Percentiles rank a stretch among this genome's conserved stretches.
Conservation (phyloP, 192 early-diverging fungal genomes). For the Rhizoclosmatium globosum region DNA sequence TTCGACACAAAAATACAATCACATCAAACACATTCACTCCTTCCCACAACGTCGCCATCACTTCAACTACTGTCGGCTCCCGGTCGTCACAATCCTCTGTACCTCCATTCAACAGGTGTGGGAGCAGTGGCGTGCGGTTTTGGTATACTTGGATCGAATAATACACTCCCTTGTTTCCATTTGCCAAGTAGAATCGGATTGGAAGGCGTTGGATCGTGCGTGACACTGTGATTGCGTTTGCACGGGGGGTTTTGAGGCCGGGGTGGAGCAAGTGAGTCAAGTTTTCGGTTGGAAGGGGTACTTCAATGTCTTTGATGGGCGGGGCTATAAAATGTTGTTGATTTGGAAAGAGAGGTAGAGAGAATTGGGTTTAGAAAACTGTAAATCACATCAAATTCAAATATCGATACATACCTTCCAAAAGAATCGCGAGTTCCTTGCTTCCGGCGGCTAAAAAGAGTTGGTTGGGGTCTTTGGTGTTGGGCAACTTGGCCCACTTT, state of each 20-base stretch:
- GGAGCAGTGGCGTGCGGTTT: conserved; percentile 28
- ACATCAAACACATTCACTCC: conserved; percentile 52
- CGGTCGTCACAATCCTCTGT: conserved; percentile 15
- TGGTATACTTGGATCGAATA: conserved; percentile 41
- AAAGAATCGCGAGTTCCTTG: conserved; percentile 22
- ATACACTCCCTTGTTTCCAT: conserved; percentile 30
- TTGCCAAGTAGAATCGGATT: conserved; percentile 48
- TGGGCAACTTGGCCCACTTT: conserved; percentile 34
- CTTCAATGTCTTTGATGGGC: conserved; percentile 36
- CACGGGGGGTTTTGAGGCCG: conserved; percentile 29
- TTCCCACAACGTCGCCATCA: conserved; percentile 41
- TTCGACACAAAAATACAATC: conserved; percentile 34
- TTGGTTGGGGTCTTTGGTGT: conserved; percentile 31
- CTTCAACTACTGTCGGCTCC: conserved; percentile 43
- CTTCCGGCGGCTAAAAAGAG: conserved; percentile 31
- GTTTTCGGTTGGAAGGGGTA: conserved; percentile 23
- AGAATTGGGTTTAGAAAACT: neutral
- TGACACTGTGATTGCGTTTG: conserved; percentile 38
- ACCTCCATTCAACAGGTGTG: conserved; percentile 38
- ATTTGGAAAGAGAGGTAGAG: neutral
- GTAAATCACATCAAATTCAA: neutral
- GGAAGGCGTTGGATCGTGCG: conserved; percentile 35
- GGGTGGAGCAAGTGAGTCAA: neutral
- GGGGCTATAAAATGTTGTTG: conserved; percentile 11
- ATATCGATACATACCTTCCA: conserved; percentile 17